Evolutionary conservation across 495 filamentous ascomycete genomes (phyloP), one percentile per base, ranked within the genome.

Genomic region (Tetracladium setigerum): DNA sequence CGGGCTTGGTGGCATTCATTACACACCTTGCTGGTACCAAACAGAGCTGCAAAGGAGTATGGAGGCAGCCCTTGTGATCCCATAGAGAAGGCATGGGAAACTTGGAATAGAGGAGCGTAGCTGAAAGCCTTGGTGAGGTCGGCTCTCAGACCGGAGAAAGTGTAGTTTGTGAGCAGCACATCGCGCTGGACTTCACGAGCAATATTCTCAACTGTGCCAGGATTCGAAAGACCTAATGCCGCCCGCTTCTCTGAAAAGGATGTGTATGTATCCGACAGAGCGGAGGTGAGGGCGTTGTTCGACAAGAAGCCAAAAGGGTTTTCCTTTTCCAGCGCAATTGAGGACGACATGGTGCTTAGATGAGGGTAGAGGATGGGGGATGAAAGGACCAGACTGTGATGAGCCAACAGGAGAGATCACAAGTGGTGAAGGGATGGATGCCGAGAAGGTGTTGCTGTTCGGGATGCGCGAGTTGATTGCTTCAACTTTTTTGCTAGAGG

Each of bases 71-170:
- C 79, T 60, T 92, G 85, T 13, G 77, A 77, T 47, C 94, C 91
- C 81, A 95, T 87, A 27, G 90, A 79, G 63, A 99, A 92, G 43
- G 90, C 84, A 74, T 99, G 94, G 41, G 90, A 95, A 49, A 95
- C 84, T 66, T 96, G 91, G 77, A 99, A 99, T 58, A 97, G 71
- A 38, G 92, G 94, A 53, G 81, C 77, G 60, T 95, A 76, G 72
- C 87, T 87, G 70, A 96, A 90, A 56, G 86, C 83, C 76, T 96
- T 99, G 53, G 85, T 95, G 59, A 97, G 68, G 66, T 99, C 94
- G 60, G 92, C 94, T 53, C 89, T 84, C 62, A 99, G 76, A 47
- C 94, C 94, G 15, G 86, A 77, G 75, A 97, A 97, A 79, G 90
- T 92, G 62, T 87, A 85, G 70, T 95, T 95, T 65, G 81, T 89